phyloP scores from a whole-genome alignment of 257 asterid species.

The Scutellaria barbata region DNA sequence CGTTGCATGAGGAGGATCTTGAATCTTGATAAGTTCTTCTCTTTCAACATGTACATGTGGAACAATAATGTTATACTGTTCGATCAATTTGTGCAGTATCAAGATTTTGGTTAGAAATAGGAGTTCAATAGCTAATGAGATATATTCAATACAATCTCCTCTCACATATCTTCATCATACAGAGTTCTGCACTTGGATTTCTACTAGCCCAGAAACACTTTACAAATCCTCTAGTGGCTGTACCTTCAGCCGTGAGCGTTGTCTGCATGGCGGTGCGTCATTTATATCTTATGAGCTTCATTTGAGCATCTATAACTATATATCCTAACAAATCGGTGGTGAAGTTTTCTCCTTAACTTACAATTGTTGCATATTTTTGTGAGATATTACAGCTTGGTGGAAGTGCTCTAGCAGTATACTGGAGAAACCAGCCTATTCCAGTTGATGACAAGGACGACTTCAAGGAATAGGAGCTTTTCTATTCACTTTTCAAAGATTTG shows the following conservation, averaged over 20 bases:
- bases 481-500: too few relatives aligned
- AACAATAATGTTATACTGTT: neutral
- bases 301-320: neutral
- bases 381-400: conserved; percentile 78
- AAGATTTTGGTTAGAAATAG: neutral
- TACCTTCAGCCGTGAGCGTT: conserved; percentile 97
- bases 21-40: neutral
- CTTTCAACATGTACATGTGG: conserved; percentile 4
- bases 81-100: neutral
- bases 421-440: conserved; percentile 90
- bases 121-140: neutral
- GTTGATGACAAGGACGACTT: conserved; percentile 94
- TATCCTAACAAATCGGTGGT: conserved; percentile 11
- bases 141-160: conserved; percentile 7
- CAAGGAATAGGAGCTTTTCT: conserved; percentile 63
- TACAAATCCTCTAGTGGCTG: conserved; percentile 94
- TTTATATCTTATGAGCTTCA: neutral
- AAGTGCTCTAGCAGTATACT: conserved; percentile 90
- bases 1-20: neutral
- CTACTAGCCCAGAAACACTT: conserved; percentile 92
- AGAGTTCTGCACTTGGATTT: conserved; percentile 99
- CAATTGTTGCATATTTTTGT: neutral
- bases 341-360: neutral
- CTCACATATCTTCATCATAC: conserved; percentile 19
- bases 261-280: conserved; percentile 96